Evolutionary conservation across 768 basidiomycete genomes (phyloP), one percentile per base, ranked within the genome.

Genomic region (Leccinum ochraceum): DNA sequence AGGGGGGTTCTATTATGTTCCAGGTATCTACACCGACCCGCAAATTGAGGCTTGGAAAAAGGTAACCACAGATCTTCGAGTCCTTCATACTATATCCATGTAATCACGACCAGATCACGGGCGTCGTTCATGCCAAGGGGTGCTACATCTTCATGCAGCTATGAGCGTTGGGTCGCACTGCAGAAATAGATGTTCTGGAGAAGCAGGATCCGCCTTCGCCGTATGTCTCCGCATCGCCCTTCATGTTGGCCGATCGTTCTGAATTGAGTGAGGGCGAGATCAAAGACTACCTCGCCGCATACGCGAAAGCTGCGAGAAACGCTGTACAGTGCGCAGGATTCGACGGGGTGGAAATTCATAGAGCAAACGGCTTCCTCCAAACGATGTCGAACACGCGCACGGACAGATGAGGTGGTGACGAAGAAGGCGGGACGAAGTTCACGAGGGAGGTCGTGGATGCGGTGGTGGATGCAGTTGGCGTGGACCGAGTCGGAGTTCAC

Each of bases 381-480:
- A 37, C 36, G 36, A 37, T 37, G 36, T 20, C 48, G 16, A 49
- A 49, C 22, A 24, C 20, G 13, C 48, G 48, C 48, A 49, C 22
- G 22, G 22, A 49, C 13, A 11, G 11, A 24, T 24, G 48, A 13
- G 48, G 48, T 24, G 48, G 48, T 3, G 48, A 49, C 22, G 48
- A 89, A 30, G 83, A 87, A 68, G 83, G 81, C 57, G 76, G 90
- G 6, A 74, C 78, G 2, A 77, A 82, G 26, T 89, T 91, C 67
- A 66, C 73, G 0, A 72, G 87, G 5, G 83, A 86, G 60, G 75
- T 36, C 36, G 36, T 36, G 5, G 36, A 36, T 36, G 36, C 36
- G 0, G 36, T 36, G 1, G 36, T 36, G 86, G 69, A 76, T 0
- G 81, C 81, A 1, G 72, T 90, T 36, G 89, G 89, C 1, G 68